A percentile compares a stretch with the other conserved stretches of the same genome.
phyloP scores from a whole-genome alignment of 176 grass and related monocot genomes.

The Tuctoria greenei region DNA sequence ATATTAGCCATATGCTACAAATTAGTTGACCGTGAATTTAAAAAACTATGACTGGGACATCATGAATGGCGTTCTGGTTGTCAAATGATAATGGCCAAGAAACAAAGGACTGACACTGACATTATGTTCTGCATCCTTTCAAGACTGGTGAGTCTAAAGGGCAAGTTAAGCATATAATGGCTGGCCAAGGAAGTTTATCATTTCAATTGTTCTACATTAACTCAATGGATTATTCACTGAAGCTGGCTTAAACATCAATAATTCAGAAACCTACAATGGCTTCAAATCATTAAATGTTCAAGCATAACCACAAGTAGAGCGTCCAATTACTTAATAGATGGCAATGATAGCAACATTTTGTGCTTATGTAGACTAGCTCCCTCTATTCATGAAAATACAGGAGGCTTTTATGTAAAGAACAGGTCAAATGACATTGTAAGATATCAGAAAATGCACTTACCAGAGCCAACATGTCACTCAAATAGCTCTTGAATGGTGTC shows the following conservation, averaged over 20 bases:
- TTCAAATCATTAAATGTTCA: background rate
- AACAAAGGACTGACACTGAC: background rate
- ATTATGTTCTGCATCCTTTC: background rate
- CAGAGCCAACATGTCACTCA: conserved; percentile 84
- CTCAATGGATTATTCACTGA: background rate
- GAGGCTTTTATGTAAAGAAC: background rate
- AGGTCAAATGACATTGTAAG: background rate
- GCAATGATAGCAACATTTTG: background rate
- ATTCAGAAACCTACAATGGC: background rate
- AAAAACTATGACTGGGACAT: background rate
- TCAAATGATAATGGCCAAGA: background rate
- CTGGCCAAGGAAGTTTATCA: background rate
- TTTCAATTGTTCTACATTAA: background rate
- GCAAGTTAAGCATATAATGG: background rate
- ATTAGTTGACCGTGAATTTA: background rate
- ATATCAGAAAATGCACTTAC: conserved; percentile 48
- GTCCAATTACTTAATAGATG: background rate
- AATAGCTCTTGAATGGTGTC: conserved; percentile 82
- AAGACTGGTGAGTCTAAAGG: background rate
- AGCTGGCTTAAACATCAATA: background rate
- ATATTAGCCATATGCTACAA: background rate
- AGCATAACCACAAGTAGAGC: background rate
- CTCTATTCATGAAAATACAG: background rate
- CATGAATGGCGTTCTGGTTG: background rate
- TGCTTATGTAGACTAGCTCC: background rate